phyloP scores from a whole-genome alignment of 345 rosid genomes.

The Brassica cretica region DNA sequence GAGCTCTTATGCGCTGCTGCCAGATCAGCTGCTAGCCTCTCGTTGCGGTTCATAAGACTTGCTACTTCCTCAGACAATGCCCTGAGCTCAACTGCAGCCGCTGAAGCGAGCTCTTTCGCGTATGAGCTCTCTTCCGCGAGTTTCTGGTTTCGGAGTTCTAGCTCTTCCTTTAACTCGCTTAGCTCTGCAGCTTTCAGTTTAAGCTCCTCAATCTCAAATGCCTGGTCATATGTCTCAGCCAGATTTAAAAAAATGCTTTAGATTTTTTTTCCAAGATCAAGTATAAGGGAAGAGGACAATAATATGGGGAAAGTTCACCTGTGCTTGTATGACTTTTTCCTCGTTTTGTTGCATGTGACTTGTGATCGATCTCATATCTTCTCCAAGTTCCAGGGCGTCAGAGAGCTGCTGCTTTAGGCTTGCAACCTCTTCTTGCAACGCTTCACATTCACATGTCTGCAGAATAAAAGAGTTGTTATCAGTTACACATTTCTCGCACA shows the following conservation, averaged over 20 bases:
- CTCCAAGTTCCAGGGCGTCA: conserved; percentile 56
- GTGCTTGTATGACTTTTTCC: conserved; percentile 29
- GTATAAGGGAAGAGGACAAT: background rate
- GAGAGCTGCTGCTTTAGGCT: conserved; percentile 79
- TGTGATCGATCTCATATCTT: conserved; percentile 27
- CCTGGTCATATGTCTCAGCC: conserved; percentile 45
- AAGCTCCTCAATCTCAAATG: conserved; percentile 66
- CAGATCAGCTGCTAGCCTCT: conserved; percentile 63
- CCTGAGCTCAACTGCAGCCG: conserved; percentile 96
- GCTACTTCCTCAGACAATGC: conserved; percentile 94
- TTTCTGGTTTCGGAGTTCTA: conserved; percentile 68
- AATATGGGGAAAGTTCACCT: conserved; percentile 20
- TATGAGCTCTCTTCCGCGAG: conserved; percentile 91
- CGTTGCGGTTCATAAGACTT: conserved; percentile 87
- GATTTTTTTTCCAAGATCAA: background rate
- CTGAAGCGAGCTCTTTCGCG: conserved; percentile 95
- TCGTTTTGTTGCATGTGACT: conserved; percentile 26
- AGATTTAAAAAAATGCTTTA: background rate
- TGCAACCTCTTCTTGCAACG: conserved; percentile 66
- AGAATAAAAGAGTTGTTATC: conserved; percentile 15
- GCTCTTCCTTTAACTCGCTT: conserved; percentile 60
- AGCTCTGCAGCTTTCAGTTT: conserved; percentile 56
- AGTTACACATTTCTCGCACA: conserved; percentile 26
- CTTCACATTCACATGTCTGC: conserved; percentile 77
- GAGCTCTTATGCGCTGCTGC: conserved; percentile 54